Conservation (phyloP, 179 eudicot species). For the Beta macrorhiza region DNA sequence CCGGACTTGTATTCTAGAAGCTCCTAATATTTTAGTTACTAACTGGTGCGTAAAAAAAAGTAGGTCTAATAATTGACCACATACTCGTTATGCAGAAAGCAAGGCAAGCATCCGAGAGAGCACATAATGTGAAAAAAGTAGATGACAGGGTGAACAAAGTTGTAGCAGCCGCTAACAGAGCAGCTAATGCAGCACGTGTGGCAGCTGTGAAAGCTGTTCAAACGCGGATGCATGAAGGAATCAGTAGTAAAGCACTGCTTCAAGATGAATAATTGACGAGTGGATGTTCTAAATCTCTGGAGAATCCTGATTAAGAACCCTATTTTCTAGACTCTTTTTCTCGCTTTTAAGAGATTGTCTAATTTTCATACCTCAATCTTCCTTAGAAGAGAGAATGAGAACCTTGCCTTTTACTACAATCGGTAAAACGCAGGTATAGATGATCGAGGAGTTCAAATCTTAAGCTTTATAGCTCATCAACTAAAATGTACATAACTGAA, state of each 20-base stretch:
- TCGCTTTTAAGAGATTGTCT: not conserved
- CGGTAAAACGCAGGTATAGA: not conserved
- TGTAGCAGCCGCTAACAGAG: slow-evolving; percentile 64
- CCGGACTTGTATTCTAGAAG: not conserved
- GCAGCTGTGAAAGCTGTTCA: slow-evolving; percentile 85
- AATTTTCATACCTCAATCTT: not conserved
- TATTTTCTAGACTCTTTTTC: not conserved
- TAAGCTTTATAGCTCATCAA: slow-evolving; percentile 3
- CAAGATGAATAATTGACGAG: not conserved
- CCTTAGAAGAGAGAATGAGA: not conserved
- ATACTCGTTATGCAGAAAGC: slow-evolving; percentile 48
- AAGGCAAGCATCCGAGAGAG: slow-evolving; percentile 62
- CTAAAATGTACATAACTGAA: slow-evolving; percentile 18
- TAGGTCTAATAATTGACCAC: not conserved
- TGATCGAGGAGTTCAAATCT: slow-evolving; percentile 17
- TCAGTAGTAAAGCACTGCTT: not conserved
- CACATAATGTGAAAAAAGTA: slow-evolving; percentile 53
- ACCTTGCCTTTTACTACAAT: slow-evolving; percentile 7
- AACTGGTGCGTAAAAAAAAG: not conserved
- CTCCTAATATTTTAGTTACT: not conserved
- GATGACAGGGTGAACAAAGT: slow-evolving; percentile 73
- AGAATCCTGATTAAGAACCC: slow-evolving; percentile 7
- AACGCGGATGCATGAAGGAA: slow-evolving; percentile 45
- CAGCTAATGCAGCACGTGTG: slow-evolving; percentile 83
- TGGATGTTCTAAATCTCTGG: not conserved